Base-by-base conservation (phyloP, 768 basidiomycete genomes). In the Tricholoma furcatifolium region DNA sequence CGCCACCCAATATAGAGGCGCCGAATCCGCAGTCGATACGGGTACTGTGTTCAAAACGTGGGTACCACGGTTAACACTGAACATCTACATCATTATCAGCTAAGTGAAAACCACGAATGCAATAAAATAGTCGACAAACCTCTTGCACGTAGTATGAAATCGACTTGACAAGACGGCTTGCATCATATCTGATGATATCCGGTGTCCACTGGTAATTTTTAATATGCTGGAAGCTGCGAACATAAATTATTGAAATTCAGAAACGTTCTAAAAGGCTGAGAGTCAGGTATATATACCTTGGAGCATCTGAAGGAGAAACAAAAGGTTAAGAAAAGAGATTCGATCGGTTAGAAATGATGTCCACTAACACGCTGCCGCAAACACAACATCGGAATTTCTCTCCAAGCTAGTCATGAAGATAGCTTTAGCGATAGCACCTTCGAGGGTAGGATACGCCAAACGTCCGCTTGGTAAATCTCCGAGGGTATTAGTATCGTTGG, bases 381-480 rank as follows among this genome's bases (percentile, higher is more conserved):
- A 84, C 3, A 84, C 80, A 21, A 84, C 79, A 63, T 85, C 82
- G 2, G 75, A 73, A 54, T 84, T 83, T 27, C 72, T 58, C 60
- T 85, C 82, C 44, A 83, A 61, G 4, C 83, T 82, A 1, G 81
- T 83, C 82, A 83, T 83, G 56, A 78, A 84, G 3, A 78, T 79
- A 3, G 82, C 83, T 59, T 84, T 83, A 8, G 74, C 79, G 14
- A 60, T 67, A 18, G 80, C 63, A 20, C 77, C 78, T 47, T 69
- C 56, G 38, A 70, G 60, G 6, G 67, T 68, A 4, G 70, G 69
- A 50, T 67, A 70, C 8, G 66, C 60, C 14, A 72, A 47, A 4
- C 70, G 65, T n/a, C 53, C 50, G 36, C 54, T 55, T 6, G 64
- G 62, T 52, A 68, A 50, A 56, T 65, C 60, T 0, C 68, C 68